These are phyloP conservation scores for Fennellomyces sp. DNA, from an alignment of 371 early-diverging fungal genomes.

Conservation along the genomic window DNA sequence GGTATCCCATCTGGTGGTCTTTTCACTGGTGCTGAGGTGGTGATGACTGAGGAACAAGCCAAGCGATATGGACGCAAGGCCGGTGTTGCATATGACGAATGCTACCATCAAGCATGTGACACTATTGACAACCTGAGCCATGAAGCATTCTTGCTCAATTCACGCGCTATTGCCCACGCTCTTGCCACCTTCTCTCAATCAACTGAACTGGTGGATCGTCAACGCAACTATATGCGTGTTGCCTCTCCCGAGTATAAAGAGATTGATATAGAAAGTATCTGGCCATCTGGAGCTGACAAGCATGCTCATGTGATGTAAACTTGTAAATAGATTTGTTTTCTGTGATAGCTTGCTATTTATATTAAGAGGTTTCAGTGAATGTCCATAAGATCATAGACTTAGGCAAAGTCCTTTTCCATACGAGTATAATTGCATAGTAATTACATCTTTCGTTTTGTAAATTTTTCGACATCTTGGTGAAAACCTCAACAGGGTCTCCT, in stretches of 20 bases:
- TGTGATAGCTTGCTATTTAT: too few relatives aligned
- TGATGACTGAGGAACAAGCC: constrained; percentile 63
- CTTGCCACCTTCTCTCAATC: constrained; percentile 19
- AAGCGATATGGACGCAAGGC: constrained; percentile 70
- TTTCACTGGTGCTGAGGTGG: constrained; percentile 66
- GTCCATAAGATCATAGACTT: too few relatives aligned
- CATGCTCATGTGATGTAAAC: constrained; percentile 2
- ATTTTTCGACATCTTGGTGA: too few relatives aligned
- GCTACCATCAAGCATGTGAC: constrained; percentile 56
- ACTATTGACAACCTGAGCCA: constrained; percentile 17
- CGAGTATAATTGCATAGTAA: too few relatives aligned
- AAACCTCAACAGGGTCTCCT: too few relatives aligned
- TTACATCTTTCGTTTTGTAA: too few relatives aligned
- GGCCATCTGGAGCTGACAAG: constrained; percentile 12
- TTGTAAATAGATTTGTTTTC: too few relatives aligned
- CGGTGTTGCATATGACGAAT: constrained; percentile 66
- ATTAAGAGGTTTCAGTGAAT: too few relatives aligned
- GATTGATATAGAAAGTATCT: constrained; percentile 1
- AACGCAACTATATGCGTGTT: neutral
- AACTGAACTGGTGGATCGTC: constrained; percentile 10
- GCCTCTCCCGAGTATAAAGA: neutral
- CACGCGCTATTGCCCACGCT: constrained; percentile 20
- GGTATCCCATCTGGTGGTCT: constrained; percentile 68
- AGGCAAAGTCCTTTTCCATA: too few relatives aligned
- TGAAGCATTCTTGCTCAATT: constrained; percentile 20